Conservation (phyloP, 768 basidiomycete genomes). For the Collybiopsis luxurians region DNA sequence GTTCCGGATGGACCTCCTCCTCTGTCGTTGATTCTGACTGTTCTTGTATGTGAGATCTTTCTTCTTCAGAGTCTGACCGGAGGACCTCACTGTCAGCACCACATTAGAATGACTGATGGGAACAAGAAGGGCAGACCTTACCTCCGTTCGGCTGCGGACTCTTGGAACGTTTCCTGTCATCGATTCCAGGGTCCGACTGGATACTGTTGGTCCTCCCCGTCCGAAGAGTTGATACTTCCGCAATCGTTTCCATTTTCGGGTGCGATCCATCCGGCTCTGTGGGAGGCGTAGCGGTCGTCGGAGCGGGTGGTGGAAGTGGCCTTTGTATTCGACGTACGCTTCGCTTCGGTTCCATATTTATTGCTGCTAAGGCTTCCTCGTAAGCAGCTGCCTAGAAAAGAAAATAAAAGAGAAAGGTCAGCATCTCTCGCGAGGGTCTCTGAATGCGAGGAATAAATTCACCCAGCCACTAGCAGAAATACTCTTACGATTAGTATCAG, state of each 20-base stretch:
- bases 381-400: constrained; percentile 5
- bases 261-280: constrained; percentile 1
- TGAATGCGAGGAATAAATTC: constrained; percentile 3
- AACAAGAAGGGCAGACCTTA: not conserved
- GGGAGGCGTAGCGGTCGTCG: not conserved
- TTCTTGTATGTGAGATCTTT: constrained; percentile 6
- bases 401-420: not conserved
- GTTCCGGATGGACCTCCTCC: constrained; percentile 7
- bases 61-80: constrained; percentile 8
- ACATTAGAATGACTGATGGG: not conserved
- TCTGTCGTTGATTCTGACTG: constrained; percentile 3
- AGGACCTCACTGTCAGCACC: constrained; percentile 4
- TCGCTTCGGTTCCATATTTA: constrained; percentile 6
- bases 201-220: constrained; percentile 1
- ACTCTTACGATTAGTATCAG: constrained; percentile 8
- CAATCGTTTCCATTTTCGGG: constrained; percentile 4
- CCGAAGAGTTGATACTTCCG: constrained; percentile 7
- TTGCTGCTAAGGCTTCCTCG: constrained; percentile 3
- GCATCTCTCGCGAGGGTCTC: constrained; percentile 2
- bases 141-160: constrained; percentile 2
- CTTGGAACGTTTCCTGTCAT: not conserved
- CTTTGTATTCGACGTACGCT: constrained; percentile 1
- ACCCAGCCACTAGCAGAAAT: constrained; percentile 9
- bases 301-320: constrained; percentile 3
- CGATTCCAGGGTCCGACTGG: not conserved